phyloP scores from a whole-genome alignment of 176 grass and related monocot species.

The Poa annua region DNA sequence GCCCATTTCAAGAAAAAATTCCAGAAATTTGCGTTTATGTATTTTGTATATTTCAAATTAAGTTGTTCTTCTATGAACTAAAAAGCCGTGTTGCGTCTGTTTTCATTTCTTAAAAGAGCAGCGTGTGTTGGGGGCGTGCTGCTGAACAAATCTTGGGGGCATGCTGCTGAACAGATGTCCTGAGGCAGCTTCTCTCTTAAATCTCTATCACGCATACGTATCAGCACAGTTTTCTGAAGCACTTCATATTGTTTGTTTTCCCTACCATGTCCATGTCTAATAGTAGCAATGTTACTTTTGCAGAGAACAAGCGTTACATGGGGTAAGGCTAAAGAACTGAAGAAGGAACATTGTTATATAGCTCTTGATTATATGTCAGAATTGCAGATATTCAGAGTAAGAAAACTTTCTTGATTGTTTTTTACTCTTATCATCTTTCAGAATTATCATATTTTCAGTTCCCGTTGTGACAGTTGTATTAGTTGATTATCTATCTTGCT shows the following conservation, averaged over 20 bases:
- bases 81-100: constrained; percentile 34
- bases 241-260: constrained; percentile 29
- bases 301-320: constrained; percentile 84
- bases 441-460: constrained; percentile 11
- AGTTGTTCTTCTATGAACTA: not conserved
- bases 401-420: constrained; percentile 15
- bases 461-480: constrained; percentile 2
- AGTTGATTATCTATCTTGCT: not conserved
- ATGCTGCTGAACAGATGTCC: too few species aligned
- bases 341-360: constrained; percentile 93
- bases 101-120: constrained; percentile 84
- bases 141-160: constrained; percentile 83
- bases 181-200: constrained; percentile 96
- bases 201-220: constrained; percentile 80
- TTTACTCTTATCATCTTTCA: constrained; percentile 21
- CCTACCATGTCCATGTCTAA: constrained; percentile 23
- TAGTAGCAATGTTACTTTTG: constrained; percentile 32
- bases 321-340: constrained; percentile 91
- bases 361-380: constrained; percentile 75
- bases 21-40: not conserved
- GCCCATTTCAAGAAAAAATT: not conserved
- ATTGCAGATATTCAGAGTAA: constrained; percentile 81
- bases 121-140: constrained; percentile 75
- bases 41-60: too few species aligned
- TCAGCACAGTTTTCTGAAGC: constrained; percentile 38